Evolutionary conservation across 495 filamentous ascomycete genomes (phyloP).

Genomic region (Mytilinidion resinicola): DNA sequence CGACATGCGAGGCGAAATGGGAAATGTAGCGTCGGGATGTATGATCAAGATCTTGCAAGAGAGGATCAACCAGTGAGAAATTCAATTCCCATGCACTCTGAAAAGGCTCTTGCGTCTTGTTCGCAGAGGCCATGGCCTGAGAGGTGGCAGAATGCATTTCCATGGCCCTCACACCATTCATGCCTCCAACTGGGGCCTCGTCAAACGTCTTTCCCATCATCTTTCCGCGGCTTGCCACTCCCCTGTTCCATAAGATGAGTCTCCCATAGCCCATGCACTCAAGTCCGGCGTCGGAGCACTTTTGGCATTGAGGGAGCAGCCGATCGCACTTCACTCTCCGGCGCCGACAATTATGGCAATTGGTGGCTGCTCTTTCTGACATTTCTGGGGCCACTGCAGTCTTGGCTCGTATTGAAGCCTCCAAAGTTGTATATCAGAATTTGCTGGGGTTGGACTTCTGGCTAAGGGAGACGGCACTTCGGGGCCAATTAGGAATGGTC

Average conservation of each 20-base stretch:
- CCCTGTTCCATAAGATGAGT: conserved; percentile 38
- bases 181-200: not conserved
- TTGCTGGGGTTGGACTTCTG: too few relatives aligned
- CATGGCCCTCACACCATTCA: too few relatives aligned
- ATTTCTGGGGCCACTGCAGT: too few relatives aligned
- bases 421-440: too few relatives aligned
- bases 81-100: not conserved
- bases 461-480: too few relatives aligned
- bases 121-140: too few relatives aligned
- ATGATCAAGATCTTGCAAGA: not conserved
- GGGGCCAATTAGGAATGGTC: too few relatives aligned
- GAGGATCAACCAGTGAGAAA: not conserved
- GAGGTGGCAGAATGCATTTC: too few relatives aligned
- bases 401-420: too few relatives aligned
- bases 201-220: conserved; percentile 41
- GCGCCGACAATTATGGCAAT: conserved; percentile 38
- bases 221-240: conserved; percentile 39
- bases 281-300: conserved; percentile 31
- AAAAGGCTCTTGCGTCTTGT: too few relatives aligned
- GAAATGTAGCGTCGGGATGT: not conserved
- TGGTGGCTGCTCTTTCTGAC: too few relatives aligned
- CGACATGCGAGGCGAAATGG: conserved; percentile 15
- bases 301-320: conserved; percentile 35
- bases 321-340: conserved; percentile 38
- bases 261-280: conserved; percentile 40